Evolutionary conservation across 768 basidiomycete genomes (phyloP).

Genomic region (Mycena haematopus): DNA sequence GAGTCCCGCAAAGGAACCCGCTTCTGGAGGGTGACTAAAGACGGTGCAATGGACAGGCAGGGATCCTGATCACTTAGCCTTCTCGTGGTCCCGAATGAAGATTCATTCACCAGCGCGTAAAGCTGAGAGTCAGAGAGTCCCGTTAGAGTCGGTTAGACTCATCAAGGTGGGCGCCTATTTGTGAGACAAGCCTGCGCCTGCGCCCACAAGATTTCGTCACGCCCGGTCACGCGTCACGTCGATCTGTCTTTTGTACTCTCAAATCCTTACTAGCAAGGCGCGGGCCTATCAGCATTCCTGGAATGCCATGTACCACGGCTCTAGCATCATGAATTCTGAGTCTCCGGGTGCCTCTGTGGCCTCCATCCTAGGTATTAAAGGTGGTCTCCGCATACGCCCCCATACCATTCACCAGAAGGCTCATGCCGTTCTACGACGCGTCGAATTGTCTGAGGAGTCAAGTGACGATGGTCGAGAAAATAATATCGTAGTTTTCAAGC

Average conservation of each 20-base stretch:
- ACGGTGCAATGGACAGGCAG: slow-evolving; percentile 1
- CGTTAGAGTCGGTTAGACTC: too few species aligned
- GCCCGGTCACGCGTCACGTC: background rate
- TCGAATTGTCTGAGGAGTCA: slow-evolving; percentile 53
- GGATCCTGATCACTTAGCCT: background rate
- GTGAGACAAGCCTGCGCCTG: background rate
- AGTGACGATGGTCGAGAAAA: slow-evolving; percentile 47
- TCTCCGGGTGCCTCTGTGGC: slow-evolving; percentile 45
- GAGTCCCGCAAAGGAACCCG: slow-evolving; percentile 2
- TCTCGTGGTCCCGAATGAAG: too few species aligned
- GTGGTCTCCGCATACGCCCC: slow-evolving; percentile 65
- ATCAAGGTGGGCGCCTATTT: background rate
- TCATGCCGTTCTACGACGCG: slow-evolving; percentile 71
- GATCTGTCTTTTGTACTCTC: background rate
- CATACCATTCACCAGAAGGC: slow-evolving; percentile 73
- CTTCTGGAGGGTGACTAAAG: slow-evolving; percentile 19
- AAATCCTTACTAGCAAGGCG: background rate
- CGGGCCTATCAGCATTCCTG: background rate
- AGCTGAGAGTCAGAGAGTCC: too few species aligned
- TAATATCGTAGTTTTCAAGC: slow-evolving; percentile 59
- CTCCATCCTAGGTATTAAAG: slow-evolving; percentile 67
- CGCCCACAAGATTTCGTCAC: background rate
- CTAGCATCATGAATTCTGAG: slow-evolving; percentile 44
- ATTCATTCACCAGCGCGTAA: too few species aligned
- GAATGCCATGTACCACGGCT: slow-evolving; percentile 39